Evolutionary conservation across 2,329 filamentous ascomycete genomes (phyloP).

Genomic region (Pseudogymnoascus sp.): DNA sequence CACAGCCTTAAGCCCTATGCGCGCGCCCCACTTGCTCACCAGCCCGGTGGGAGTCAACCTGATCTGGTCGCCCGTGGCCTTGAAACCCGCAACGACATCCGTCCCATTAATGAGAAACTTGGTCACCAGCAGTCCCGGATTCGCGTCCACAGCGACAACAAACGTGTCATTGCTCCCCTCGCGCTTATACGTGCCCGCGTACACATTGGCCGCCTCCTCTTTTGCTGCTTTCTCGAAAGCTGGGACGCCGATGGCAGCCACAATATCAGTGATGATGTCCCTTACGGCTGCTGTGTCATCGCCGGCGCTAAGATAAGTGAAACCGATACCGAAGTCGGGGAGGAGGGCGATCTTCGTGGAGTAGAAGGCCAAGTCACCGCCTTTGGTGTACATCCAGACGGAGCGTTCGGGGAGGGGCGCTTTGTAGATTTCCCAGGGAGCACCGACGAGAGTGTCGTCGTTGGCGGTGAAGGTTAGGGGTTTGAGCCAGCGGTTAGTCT

Average conservation of each 20-base stretch:
- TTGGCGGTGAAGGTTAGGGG: conserved; percentile 18
- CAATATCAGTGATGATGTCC: conserved; percentile 20
- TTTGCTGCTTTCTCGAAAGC: conserved; percentile 27
- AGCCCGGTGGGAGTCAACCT: conserved; percentile 15
- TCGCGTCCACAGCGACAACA: conserved; percentile 19
- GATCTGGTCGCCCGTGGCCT: conserved; percentile 6
- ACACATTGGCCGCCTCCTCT: conserved; percentile 23
- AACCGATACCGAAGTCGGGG: conserved; percentile 36
- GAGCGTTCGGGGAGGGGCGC: conserved; percentile 13
- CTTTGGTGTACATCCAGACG: conserved; percentile 34
- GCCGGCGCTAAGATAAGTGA: conserved; percentile 33
- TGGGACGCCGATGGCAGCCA: conserved; percentile 26
- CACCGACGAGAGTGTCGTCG: conserved; percentile 17
- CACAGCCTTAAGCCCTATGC: conserved; percentile 13
- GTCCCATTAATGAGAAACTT: conserved; percentile 27
- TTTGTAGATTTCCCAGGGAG: conserved; percentile 24
- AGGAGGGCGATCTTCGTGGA: conserved; percentile 32
- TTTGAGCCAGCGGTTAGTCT: conserved; percentile 23
- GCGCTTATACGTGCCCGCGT: conserved; percentile 13
- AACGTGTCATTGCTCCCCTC: conserved; percentile 22
- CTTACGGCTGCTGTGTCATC: conserved; percentile 4
- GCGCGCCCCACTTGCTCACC: conserved; percentile 9
- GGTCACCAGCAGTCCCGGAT: conserved; percentile 23
- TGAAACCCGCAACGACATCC: conserved; percentile 17
- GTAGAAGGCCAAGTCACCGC: conserved; percentile 34